Evolutionary conservation across 1,284 basidiomycete genomes (phyloP).

Genomic region (Spongiforma sp.): DNA sequence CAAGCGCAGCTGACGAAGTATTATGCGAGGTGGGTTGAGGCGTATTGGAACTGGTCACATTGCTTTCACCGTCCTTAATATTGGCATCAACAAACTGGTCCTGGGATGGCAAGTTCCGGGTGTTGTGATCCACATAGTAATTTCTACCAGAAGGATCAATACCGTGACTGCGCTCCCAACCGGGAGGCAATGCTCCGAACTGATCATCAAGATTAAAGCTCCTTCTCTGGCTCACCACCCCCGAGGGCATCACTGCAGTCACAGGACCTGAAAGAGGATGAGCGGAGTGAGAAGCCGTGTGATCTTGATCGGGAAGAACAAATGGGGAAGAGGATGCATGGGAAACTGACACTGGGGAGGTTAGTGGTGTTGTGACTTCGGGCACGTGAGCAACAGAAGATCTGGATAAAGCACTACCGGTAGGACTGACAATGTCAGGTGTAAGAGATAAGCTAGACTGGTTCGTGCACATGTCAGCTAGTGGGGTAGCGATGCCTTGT

Average conservation of each 20-base stretch:
- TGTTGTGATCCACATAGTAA: slow-evolving; percentile 95
- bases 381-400: slow-evolving; percentile 60
- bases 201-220: slow-evolving; percentile 91
- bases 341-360: slow-evolving; percentile 43
- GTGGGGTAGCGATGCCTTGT: slow-evolving; percentile 55
- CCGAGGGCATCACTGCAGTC: slow-evolving; percentile 36
- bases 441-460: slow-evolving; percentile 59
- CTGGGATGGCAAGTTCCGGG: slow-evolving; percentile 79
- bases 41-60: slow-evolving; percentile 58
- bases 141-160: slow-evolving; percentile 91
- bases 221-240: slow-evolving; percentile 51
- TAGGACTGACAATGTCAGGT: slow-evolving; percentile 45
- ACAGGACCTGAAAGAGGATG: slow-evolving; percentile 36
- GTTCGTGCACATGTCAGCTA: slow-evolving; percentile 63
- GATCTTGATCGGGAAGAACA: slow-evolving; percentile 30
- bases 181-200: slow-evolving; percentile 79
- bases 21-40: slow-evolving; percentile 37
- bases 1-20: slow-evolving; percentile 44
- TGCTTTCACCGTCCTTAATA: slow-evolving; percentile 63
- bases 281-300: slow-evolving; percentile 25
- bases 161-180: slow-evolving; percentile 95
- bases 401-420: slow-evolving; percentile 49
- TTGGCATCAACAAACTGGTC: slow-evolving; percentile 59
- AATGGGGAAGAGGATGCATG: slow-evolving; percentile 39
- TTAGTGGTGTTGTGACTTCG: slow-evolving; percentile 42